Conservation (phyloP, 1,139 yeast species). For the Taphrina flavorubra region DNA sequence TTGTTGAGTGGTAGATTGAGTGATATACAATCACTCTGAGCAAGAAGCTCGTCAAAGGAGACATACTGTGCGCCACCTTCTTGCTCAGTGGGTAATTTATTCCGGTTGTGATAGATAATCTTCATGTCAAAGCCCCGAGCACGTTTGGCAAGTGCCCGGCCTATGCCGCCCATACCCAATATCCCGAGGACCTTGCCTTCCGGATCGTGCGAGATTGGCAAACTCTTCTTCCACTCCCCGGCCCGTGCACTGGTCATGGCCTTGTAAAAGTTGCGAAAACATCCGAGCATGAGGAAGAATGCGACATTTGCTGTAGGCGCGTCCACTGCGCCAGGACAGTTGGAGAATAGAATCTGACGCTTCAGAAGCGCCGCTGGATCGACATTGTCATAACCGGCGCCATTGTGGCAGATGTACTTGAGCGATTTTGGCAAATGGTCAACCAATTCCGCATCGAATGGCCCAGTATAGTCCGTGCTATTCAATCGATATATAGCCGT, state of each 20-base stretch:
- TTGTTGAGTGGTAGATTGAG: slow-evolving; percentile 68
- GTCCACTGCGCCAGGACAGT: slow-evolving; percentile 75
- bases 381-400: slow-evolving; percentile 75
- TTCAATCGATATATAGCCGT: slow-evolving; percentile 50
- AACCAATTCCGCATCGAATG: slow-evolving; percentile 63
- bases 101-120: slow-evolving; percentile 69
- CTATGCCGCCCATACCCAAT: slow-evolving; percentile 83
- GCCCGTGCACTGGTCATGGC: slow-evolving; percentile 58
- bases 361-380: slow-evolving; percentile 61
- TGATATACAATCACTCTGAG: slow-evolving; percentile 64
- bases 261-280: slow-evolving; percentile 67
- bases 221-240: slow-evolving; percentile 51
- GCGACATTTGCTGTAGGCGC: slow-evolving; percentile 85
- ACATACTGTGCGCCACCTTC: slow-evolving; percentile 62
- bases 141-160: slow-evolving; percentile 72
- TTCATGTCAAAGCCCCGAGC: slow-evolving; percentile 69
- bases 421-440: slow-evolving; percentile 57
- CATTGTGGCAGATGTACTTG: slow-evolving; percentile 62
- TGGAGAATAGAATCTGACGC: slow-evolving; percentile 67
- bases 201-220: slow-evolving; percentile 59
- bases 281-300: slow-evolving; percentile 66
- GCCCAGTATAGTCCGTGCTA: slow-evolving; percentile 53
- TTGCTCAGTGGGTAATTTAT: slow-evolving; percentile 59
- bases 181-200: slow-evolving; percentile 70
- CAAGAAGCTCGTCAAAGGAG: slow-evolving; percentile 62